A percentile compares a stretch with the other conserved stretches of the same genome.
phyloP scores from a whole-genome alignment of 352 stramenopile genomes.

The Globisporangium paddicum region DNA sequence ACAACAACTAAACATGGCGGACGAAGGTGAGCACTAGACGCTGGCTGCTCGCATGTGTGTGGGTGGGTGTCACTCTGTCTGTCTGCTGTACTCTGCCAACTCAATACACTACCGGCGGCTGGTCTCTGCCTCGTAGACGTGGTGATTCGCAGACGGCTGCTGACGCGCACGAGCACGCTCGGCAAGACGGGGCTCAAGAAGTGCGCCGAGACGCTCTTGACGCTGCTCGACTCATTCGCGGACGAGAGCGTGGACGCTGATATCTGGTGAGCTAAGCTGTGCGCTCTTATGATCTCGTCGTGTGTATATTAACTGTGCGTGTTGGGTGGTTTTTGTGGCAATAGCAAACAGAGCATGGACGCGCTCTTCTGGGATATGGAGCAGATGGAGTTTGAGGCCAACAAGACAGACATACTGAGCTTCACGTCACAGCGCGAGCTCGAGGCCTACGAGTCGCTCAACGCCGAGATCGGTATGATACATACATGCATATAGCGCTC shows the following conservation, averaged over 20 bases:
- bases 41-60: too few relatives aligned
- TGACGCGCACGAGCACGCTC: conserved; percentile 76
- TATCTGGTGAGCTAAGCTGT: conserved; percentile 28
- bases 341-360: conserved; percentile 66
- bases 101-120: neutral
- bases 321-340: neutral
- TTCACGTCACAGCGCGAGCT: conserved; percentile 80
- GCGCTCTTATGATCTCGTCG: too few relatives aligned
- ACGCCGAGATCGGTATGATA: conserved; percentile 76
- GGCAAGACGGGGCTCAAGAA: conserved; percentile 80
- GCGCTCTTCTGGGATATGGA: conserved; percentile 83
- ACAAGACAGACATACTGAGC: conserved; percentile 76
- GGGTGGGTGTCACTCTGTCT: neutral
- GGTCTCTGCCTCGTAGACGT: conserved; percentile 26
- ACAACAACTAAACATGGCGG: conserved; percentile 26
- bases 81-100: too few relatives aligned
- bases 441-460: conserved; percentile 74
- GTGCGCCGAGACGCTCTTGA: conserved; percentile 66
- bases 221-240: conserved; percentile 51
- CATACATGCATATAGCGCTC: neutral
- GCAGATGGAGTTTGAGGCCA: conserved; percentile 79
- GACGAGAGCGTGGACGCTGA: conserved; percentile 59
- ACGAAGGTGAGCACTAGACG: conserved; percentile 63
- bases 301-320: too few relatives aligned
- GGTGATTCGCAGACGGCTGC: conserved; percentile 64